Evolutionary conservation across 805 yeast species (phyloP), one percentile per base, ranked within the genome.

Genomic region (Saccharomycopsis fibuligera): DNA sequence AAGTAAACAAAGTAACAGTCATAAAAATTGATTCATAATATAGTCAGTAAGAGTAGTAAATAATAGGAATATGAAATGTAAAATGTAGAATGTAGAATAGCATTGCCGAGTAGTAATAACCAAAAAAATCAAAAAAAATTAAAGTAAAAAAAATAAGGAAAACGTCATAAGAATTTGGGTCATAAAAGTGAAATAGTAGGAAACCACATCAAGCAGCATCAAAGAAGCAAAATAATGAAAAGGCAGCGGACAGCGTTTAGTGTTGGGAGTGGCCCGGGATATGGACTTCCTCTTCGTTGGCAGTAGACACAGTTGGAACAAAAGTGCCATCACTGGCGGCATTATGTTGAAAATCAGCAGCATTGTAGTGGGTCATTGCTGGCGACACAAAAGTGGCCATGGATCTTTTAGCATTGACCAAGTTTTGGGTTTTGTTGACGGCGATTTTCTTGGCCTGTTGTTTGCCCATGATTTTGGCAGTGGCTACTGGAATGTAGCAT

Each of bases 261-360:
- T 24, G 35, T 31, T 48, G 51, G 35, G 48, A 35, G 27, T 48
- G 51, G 23, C 51, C 51, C 5, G 51, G 51, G 25, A 39, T 35
- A 31, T 48, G 44, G 33, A 48, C 45, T 10, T 45, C 46, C n/a
- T 48, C 48, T 3, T 31, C 47, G 2, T 12, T 23, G 25, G 51
- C 37, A 17, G 49, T 22, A 17, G 49, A 37, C 21, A 48, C 51
- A 14, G 48, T 38, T 33, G 51, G 51, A 22, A 49, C 38, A 40
- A 48, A 48, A 6, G 41, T 36, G 43, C 40, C 29, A 14, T 33
- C 38, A 14, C 43, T 36, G 21, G 35, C 22, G 16, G 49, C 48
- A 25, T 27, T 5, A 9, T 27, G 22, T 16, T 29, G 30, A 25
- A 44, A 47, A 24, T 48, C 47, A 12, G 19, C 8, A 2, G 33